These are phyloP conservation scores for Malassezia obtusa DNA, from an alignment of 1,284 basidiomycete genomes.

Conservation along the genomic window DNA sequence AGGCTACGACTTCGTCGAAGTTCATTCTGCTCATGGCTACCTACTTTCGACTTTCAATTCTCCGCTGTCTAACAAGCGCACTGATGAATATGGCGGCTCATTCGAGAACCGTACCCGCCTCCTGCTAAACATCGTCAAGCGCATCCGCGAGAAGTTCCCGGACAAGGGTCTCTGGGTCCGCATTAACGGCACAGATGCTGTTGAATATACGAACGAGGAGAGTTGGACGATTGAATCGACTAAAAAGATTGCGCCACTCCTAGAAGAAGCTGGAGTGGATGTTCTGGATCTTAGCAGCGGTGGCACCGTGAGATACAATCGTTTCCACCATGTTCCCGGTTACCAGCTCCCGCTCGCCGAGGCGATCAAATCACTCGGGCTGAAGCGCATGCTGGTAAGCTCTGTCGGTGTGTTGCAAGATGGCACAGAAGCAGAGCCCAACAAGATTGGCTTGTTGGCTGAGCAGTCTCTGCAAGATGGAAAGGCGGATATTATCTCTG, in stretches of 20 bases:
- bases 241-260: slow-evolving; percentile 24
- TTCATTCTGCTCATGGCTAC: slow-evolving; percentile 54
- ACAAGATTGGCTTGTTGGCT: slow-evolving; percentile 28
- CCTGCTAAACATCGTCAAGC: slow-evolving; percentile 23
- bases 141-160: slow-evolving; percentile 34
- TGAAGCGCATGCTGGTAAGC: slow-evolving; percentile 31
- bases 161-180: slow-evolving; percentile 42
- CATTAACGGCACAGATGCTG: slow-evolving; percentile 36
- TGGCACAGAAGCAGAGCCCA: slow-evolving; percentile 18
- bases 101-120: slow-evolving; percentile 36
- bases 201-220: slow-evolving; percentile 24
- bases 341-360: slow-evolving; percentile 36
- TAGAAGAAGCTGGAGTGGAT: slow-evolving; percentile 37
- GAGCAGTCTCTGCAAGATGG: slow-evolving; percentile 27
- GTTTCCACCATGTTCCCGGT: slow-evolving; percentile 26
- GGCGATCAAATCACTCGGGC: slow-evolving; percentile 21
- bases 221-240: slow-evolving; percentile 36
- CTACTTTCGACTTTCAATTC: slow-evolving; percentile 54
- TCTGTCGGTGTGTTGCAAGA: slow-evolving; percentile 40
- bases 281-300: slow-evolving; percentile 37
- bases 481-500: slow-evolving; percentile 27
- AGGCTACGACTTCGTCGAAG: slow-evolving; percentile 64
- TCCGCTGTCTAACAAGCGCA: slow-evolving; percentile 39
- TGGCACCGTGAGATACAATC: slow-evolving; percentile 30
- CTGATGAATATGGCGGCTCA: slow-evolving; percentile 43